phyloP scores from a whole-genome alignment of 2,329 filamentous ascomycete species.

The Cladosporium sp. region DNA sequence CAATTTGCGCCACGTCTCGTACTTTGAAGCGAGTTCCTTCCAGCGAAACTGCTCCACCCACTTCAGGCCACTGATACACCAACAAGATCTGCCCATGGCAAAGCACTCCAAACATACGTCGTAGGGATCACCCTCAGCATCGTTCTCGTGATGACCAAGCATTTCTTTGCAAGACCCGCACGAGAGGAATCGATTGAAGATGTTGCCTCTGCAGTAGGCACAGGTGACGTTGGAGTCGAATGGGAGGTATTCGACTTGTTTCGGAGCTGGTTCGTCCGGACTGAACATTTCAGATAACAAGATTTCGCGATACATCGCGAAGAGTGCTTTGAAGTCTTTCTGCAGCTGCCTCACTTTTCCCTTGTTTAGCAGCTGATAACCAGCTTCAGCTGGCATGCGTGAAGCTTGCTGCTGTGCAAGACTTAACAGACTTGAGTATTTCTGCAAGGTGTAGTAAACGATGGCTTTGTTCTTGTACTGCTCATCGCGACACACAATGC shows the following conservation, averaged over 20 bases:
- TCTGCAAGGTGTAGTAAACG: slow-evolving; percentile 78
- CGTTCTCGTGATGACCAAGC: slow-evolving; percentile 52
- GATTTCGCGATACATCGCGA: slow-evolving; percentile 72
- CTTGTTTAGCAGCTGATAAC: slow-evolving; percentile 30
- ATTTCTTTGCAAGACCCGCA: slow-evolving; percentile 77
- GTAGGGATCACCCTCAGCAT: slow-evolving; percentile 74
- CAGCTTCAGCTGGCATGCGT: slow-evolving; percentile 33
- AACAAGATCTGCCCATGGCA: slow-evolving; percentile 91
- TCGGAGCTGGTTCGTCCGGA: slow-evolving; percentile 48
- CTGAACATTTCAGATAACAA: slow-evolving; percentile 84
- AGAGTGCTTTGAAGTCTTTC: slow-evolving; percentile 77
- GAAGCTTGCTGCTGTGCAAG: slow-evolving; percentile 51
- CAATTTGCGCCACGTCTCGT: slow-evolving; percentile 77
- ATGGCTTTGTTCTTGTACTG: slow-evolving; percentile 99
- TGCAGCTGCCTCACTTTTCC: slow-evolving; percentile 66
- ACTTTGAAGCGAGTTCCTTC: slow-evolving; percentile 69
- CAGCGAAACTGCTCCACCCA: slow-evolving; percentile 96
- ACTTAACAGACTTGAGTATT: slow-evolving; percentile 63
- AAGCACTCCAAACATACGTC: slow-evolving; percentile 99
- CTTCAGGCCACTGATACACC: slow-evolving; percentile 75
- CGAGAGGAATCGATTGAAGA: slow-evolving; percentile 94
- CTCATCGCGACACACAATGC: slow-evolving; percentile 91
- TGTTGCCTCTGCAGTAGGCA: slow-evolving; percentile 91
- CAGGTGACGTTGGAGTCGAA: slow-evolving; percentile 93
- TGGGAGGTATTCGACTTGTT: slow-evolving; percentile 70